A percentile compares a stretch with the other conserved stretches of the same genome.
phyloP scores from a whole-genome alignment of 768 basidiomycete species.

The Cystofilobasidium ferigula region DNA sequence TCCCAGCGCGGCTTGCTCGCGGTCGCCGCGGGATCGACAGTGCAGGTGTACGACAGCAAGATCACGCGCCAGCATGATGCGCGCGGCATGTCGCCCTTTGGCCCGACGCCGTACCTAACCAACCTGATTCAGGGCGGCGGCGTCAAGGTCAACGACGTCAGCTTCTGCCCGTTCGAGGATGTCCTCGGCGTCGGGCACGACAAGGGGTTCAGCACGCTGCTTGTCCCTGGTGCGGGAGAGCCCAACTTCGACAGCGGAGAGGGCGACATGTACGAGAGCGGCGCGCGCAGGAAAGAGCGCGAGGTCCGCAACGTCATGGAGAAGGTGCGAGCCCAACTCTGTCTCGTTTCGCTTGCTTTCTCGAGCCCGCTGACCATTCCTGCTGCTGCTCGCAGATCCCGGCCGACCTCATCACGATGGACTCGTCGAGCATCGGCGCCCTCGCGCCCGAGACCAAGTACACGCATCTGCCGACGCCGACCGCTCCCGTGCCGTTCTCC shows the following conservation, averaged over 20 bases:
- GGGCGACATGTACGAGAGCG: conserved; percentile 88
- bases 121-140: conserved; percentile 58
- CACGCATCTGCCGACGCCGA: conserved; percentile 7
- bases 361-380: not conserved
- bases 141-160: conserved; percentile 59
- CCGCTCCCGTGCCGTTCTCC: conserved; percentile 47
- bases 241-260: conserved; percentile 88
- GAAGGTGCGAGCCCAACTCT: conserved; percentile 47
- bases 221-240: conserved; percentile 87
- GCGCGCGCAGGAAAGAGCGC: conserved; percentile 66
- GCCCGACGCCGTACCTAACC: conserved; percentile 72
- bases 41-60: conserved; percentile 44
- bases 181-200: conserved; percentile 64
- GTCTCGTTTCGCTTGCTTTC: conserved; percentile 2
- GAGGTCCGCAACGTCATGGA: conserved; percentile 85
- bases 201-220: conserved; percentile 65
- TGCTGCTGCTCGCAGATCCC: conserved; percentile 51
- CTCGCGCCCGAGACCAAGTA: conserved; percentile 12
- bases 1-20: conserved; percentile 73
- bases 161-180: conserved; percentile 86
- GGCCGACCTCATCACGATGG: conserved; percentile 74
- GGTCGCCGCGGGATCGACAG: conserved; percentile 67
- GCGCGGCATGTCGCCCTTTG: conserved; percentile 41
- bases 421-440: conserved; percentile 38
- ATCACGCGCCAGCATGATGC: conserved; percentile 41